Percentiles rank a stretch among this genome's conserved stretches.
These are phyloP conservation scores for Saccharomycopsis javanensis DNA, from an alignment of 805 yeast species.

Conservation along the genomic window DNA sequence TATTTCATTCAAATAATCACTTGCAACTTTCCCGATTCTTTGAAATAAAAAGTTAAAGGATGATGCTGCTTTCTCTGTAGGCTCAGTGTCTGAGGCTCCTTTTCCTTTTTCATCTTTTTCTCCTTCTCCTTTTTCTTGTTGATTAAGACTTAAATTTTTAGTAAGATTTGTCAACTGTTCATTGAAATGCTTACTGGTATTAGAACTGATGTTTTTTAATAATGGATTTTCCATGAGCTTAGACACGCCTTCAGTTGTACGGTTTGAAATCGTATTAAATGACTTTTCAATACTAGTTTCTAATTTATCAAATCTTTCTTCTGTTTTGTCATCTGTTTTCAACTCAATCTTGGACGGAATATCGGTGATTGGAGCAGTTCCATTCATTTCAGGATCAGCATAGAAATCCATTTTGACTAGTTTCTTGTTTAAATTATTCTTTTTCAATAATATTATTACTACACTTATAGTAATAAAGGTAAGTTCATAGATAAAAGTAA, in stretches of 20 bases:
- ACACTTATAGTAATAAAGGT: no score
- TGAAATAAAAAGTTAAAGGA: conserved; percentile 20
- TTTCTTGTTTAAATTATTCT: neutral
- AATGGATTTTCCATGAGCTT: conserved; percentile 2
- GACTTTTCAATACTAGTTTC: conserved; percentile 46
- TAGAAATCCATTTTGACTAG: neutral
- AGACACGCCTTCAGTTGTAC: conserved; percentile 22
- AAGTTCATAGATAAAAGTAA: no score
- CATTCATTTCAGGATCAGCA: neutral
- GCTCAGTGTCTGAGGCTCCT: neutral
- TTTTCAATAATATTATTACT: neutral
- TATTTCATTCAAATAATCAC: conserved; percentile 55
- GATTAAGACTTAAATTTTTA: conserved; percentile 21
- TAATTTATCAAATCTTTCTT: conserved; percentile 39
- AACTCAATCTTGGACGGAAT: neutral
- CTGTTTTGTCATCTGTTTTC: conserved; percentile 33
- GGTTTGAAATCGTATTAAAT: conserved; percentile 36
- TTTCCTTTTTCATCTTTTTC: conserved; percentile 16
- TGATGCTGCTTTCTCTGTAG: conserved; percentile 5
- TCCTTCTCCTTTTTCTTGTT: conserved; percentile 4
- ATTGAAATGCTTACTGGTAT: conserved; percentile 13
- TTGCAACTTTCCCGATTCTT: conserved; percentile 36
- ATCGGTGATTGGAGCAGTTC: neutral
- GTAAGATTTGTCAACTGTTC: conserved; percentile 19
- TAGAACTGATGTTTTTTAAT: conserved; percentile 15